phyloP scores from a whole-genome alignment of 345 rosid genomes.

The Populus pruinosa region DNA sequence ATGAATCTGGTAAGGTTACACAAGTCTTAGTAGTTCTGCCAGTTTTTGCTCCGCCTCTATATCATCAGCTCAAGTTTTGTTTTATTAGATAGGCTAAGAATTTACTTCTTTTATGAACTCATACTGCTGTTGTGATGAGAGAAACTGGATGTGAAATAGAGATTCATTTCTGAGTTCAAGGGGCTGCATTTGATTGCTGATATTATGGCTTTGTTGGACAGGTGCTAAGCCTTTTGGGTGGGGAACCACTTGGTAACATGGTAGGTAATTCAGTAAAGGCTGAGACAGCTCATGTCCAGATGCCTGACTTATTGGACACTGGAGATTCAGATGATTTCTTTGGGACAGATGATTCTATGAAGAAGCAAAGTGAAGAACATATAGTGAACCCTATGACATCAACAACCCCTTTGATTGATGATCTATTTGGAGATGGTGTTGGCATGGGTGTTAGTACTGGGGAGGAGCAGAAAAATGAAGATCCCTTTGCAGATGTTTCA shows the following conservation, averaged over 20 bases:
- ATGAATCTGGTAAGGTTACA: background rate
- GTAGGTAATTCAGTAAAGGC: conserved; percentile 45
- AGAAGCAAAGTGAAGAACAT: conserved; percentile 36
- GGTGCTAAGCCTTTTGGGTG: conserved; percentile 77
- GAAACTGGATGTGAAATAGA: background rate
- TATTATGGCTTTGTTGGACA: conserved; percentile 25
- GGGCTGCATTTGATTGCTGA: background rate
- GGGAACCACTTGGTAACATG: conserved; percentile 39
- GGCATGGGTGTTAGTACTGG: conserved; percentile 31
- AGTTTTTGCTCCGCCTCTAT: background rate
- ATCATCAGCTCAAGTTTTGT: background rate
- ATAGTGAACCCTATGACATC: conserved; percentile 31
- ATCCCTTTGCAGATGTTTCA: conserved; percentile 85
- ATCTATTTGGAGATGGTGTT: conserved; percentile 66
- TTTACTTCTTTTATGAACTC: background rate
- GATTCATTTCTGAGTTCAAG: background rate
- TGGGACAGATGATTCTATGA: conserved; percentile 42
- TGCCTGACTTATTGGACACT: conserved; percentile 83
- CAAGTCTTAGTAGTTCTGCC: background rate
- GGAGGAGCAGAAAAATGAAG: conserved; percentile 53
- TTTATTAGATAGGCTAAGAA: background rate
- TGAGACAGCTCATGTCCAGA: conserved; percentile 39
- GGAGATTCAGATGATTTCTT: conserved; percentile 48
- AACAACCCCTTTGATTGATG: conserved; percentile 54
- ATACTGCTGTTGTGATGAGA: background rate